Evolutionary conservation across 2,329 filamentous ascomycete species (phyloP).

Genomic region (Paraconiothyrium brasiliense): DNA sequence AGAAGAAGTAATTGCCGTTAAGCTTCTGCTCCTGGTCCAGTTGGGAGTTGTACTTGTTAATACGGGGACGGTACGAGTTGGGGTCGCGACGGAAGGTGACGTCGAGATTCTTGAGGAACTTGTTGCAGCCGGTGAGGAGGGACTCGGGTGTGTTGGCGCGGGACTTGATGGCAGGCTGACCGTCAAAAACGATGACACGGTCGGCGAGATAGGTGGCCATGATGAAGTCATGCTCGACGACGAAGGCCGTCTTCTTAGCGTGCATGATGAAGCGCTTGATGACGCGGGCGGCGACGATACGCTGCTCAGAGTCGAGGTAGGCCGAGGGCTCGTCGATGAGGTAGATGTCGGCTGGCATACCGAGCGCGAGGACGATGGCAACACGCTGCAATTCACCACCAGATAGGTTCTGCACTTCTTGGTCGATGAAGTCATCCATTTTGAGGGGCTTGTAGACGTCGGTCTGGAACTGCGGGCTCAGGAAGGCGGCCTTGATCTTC

Average conservation of each 20-base stretch:
- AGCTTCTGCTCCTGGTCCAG: slow-evolving; percentile 98
- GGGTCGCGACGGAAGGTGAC: slow-evolving; percentile 99
- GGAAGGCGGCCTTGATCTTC: slow-evolving; percentile 97
- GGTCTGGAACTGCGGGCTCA: slow-evolving; percentile 98
- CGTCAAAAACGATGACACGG: slow-evolving; percentile 98
- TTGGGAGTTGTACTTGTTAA: slow-evolving; percentile 97
- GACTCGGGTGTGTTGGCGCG: slow-evolving; percentile 92
- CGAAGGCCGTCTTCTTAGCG: slow-evolving; percentile 98
- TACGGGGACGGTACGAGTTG: slow-evolving; percentile 93
- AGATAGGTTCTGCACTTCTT: slow-evolving; percentile 98
- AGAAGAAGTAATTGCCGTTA: slow-evolving; percentile 95
- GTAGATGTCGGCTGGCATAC: slow-evolving; percentile 96
- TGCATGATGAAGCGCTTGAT: slow-evolving; percentile 99
- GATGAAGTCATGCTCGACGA: slow-evolving; percentile 99
- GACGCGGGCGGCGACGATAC: slow-evolving; percentile 95
- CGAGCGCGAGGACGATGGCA: slow-evolving; percentile 95
- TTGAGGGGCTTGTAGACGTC: slow-evolving; percentile 99
- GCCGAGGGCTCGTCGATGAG: slow-evolving; percentile 88
- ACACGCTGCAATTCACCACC: slow-evolving; percentile 99
- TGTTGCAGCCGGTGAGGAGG: slow-evolving; percentile 93
- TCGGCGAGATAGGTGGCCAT: slow-evolving; percentile 88
- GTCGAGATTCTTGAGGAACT: slow-evolving; percentile 93
- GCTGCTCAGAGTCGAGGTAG: slow-evolving; percentile 98
- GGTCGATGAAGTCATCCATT: slow-evolving; percentile 98
- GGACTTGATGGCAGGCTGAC: slow-evolving; percentile 86